A percentile compares a stretch with the other conserved stretches of the same genome.
Conservation (phyloP, 1,284 basidiomycete genomes). For the Cryptococcus hybrid region DNA sequence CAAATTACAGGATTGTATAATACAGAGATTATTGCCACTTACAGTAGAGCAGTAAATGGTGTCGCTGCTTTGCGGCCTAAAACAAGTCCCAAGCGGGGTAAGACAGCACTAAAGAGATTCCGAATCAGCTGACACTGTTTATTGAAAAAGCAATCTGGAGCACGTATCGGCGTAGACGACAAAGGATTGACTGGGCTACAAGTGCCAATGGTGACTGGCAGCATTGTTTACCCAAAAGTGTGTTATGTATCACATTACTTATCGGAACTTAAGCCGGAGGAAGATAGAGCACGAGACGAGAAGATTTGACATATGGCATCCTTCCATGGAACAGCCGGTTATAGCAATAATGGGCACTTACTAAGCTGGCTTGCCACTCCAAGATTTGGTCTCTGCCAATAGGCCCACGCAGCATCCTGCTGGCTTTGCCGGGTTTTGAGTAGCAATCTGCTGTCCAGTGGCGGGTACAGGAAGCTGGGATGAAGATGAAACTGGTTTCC, state of each 20-base stretch:
- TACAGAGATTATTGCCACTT: neutral
- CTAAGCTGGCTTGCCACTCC: neutral
- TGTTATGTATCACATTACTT: neutral
- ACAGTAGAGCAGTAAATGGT: slow-evolving; percentile 16
- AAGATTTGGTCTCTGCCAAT: neutral
- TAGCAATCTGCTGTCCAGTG: neutral
- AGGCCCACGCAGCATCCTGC: neutral
- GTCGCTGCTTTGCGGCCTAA: slow-evolving; percentile 4
- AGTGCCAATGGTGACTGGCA: too few relatives aligned
- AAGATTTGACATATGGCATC: too few relatives aligned
- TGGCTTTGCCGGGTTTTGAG: neutral
- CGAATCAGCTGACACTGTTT: neutral
- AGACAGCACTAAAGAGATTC: slow-evolving; percentile 8
- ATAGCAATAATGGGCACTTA: neutral
- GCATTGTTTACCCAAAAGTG: neutral
- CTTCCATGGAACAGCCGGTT: too few relatives aligned
- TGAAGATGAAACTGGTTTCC: slow-evolving; percentile 6
- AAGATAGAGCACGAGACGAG: neutral
- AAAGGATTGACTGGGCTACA: neutral
- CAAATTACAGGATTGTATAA: neutral
- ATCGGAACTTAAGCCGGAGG: neutral
- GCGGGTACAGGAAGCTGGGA: slow-evolving; percentile 5
- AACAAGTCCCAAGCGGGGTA: slow-evolving; percentile 10
- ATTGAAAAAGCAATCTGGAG: neutral
- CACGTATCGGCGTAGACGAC: neutral